Evolutionary conservation across 805 yeast genomes (phyloP), one percentile per base, ranked within the genome.

Genomic region (Metschnikowia lochheadii): DNA sequence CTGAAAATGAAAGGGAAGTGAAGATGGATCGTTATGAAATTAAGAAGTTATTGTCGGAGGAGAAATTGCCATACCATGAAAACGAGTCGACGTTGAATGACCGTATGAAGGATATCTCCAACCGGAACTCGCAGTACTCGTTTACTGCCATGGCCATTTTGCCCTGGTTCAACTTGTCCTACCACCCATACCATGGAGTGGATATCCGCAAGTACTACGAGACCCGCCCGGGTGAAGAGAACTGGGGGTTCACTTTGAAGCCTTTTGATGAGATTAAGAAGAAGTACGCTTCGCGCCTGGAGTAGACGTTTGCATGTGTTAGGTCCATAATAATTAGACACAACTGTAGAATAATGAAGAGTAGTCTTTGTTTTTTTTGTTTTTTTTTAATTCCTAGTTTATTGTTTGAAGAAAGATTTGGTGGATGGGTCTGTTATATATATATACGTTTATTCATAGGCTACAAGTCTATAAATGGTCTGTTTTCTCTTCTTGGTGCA

Each of bases 181-280:
- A 82, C 65, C 96, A 88, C 68, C 89, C 87, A 58, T 84, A 82
- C 72, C 96, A 88, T 67, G 94, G 92, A 23, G 82, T 87, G 52
- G 85, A 84, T 62, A 72, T 85, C 52, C 51, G 57, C 31, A 64
- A 64, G 51, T 64, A 64, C 55, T 64, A 64, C 55, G 82, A 78
- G 63, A 72, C 67, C 47, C 73, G 85, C 62, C 78, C 79, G 5
- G 84, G 84, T 44, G 84, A 79, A 65, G 83, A 79, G 65, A 71
- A 65, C 29, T 79, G 84, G 84, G 82, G 81, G 6, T 77, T 79
- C 55, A 56, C 54, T 34, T 75, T 79, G 64, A 77, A 78, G 62
- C 79, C 82, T 36, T 70, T 70, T 48, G 81, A 78, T 40, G 73
- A 78, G 58, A 77, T 80, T 51, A 70, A 72, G 59, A 65, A 64